Evolutionary conservation across 257 asterid genomes (phyloP).

Genomic region (Primulina huaijiensis): DNA sequence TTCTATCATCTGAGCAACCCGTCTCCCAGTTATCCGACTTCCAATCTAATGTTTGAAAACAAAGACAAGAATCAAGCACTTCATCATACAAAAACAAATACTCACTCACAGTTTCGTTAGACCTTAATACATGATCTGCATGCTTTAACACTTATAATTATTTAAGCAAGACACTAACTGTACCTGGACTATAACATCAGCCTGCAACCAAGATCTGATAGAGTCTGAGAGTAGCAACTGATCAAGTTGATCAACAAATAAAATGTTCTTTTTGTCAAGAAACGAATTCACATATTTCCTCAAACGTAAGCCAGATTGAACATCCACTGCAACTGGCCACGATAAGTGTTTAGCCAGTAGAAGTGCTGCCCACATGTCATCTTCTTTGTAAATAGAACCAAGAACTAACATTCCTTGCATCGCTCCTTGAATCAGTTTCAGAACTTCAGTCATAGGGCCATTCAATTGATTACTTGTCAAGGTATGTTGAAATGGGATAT

Average conservation of each 20-base stretch:
- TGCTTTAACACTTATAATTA: not conserved
- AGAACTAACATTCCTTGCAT: constrained; percentile 63
- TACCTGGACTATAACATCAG: constrained; percentile 95
- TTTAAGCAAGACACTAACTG: not conserved
- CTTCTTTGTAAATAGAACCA: constrained; percentile 80
- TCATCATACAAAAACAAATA: not conserved
- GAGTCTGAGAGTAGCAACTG: constrained; percentile 78
- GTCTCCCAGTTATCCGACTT: constrained; percentile 84
- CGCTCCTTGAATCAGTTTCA: constrained; percentile 70
- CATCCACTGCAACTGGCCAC: constrained; percentile 88
- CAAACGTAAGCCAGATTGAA: constrained; percentile 83
- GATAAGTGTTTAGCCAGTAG: constrained; percentile 78
- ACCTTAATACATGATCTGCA: not conserved
- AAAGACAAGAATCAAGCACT: constrained; percentile 20
- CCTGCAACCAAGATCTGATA: constrained; percentile 59
- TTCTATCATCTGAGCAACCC: constrained; percentile 77
- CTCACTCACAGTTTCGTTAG: not conserved
- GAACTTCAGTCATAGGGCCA: constrained; percentile 50
- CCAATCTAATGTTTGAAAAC: constrained; percentile 62
- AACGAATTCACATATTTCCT: constrained; percentile 70
- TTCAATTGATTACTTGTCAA: constrained; percentile 29
- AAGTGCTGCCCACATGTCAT: constrained; percentile 96
- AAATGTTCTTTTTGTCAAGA: constrained; percentile 52
- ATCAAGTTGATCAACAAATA: constrained; percentile 89
- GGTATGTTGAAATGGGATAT: constrained; percentile 53